These are phyloP conservation scores for Cymbopogon citratus DNA, from an alignment of 176 grass and related monocot genomes.

Conservation along the genomic window DNA sequence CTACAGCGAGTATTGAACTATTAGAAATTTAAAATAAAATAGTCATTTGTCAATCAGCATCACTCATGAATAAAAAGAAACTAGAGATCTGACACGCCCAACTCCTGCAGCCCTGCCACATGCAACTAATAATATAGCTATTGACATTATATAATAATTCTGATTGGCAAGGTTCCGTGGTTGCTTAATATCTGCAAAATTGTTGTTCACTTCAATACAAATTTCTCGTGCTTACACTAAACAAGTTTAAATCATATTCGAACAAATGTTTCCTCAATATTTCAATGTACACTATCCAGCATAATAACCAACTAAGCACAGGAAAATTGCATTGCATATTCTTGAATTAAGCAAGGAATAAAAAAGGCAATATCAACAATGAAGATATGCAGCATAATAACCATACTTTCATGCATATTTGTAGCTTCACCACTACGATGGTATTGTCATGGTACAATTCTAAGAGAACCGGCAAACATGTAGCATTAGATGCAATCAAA, in stretches of 20 bases:
- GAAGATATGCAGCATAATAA: neutral
- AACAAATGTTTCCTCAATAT: neutral
- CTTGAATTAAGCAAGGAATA: neutral
- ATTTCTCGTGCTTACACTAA: neutral
- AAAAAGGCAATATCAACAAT: neutral
- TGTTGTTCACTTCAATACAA: neutral
- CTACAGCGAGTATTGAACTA: neutral
- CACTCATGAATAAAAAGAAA: neutral
- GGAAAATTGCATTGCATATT: neutral
- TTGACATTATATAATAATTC: neutral
- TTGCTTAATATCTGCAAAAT: neutral
- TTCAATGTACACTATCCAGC: neutral
- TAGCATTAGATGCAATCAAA: neutral
- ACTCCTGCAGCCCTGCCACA: neutral
- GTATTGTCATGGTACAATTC: neutral
- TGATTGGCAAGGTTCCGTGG: neutral
- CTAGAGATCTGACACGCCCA: neutral
- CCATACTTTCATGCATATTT: neutral
- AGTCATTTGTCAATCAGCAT: neutral
- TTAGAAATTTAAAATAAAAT: neutral
- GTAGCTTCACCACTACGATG: neutral
- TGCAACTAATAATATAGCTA: neutral
- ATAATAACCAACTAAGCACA: neutral
- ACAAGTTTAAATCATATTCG: neutral
- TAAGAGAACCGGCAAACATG: neutral